These are phyloP conservation scores for Colletotrichum echinochloae DNA, from an alignment of 2,329 filamentous ascomycete genomes.

Conservation along the genomic window DNA sequence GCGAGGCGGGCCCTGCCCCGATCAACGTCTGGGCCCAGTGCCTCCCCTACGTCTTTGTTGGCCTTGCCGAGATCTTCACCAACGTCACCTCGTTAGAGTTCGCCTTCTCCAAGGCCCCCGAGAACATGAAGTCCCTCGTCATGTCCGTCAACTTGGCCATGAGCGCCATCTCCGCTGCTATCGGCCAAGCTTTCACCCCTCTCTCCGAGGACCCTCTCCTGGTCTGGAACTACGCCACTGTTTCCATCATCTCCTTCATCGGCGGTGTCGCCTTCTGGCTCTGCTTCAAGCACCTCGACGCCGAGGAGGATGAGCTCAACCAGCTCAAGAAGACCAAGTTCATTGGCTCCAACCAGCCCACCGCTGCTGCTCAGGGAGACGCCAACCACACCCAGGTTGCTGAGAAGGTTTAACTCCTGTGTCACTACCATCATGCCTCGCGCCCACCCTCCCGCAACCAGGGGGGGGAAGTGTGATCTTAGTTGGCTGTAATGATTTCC, in stretches of 20 bases:
- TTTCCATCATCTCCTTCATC: conserved; percentile 71
- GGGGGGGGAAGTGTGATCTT: neutral
- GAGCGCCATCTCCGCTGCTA: conserved; percentile 75
- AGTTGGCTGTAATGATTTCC: conserved; percentile 39
- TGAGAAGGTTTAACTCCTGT: conserved; percentile 31
- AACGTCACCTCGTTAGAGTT: conserved; percentile 76
- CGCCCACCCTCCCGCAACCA: neutral
- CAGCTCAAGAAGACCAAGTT: conserved; percentile 63
- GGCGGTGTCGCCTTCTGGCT: conserved; percentile 77
- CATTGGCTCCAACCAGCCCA: conserved; percentile 55
- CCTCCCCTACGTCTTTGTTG: conserved; percentile 63
- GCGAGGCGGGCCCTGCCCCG: conserved; percentile 61
- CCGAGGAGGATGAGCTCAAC: conserved; percentile 77
- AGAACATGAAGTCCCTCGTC: conserved; percentile 85
- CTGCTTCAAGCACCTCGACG: conserved; percentile 73
- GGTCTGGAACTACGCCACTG: conserved; percentile 77
- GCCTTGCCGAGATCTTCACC: conserved; percentile 65
- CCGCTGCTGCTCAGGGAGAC: conserved; percentile 35
- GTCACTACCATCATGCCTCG: neutral
- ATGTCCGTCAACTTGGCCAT: conserved; percentile 77
- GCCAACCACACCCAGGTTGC: neutral
- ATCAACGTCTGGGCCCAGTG: conserved; percentile 75
- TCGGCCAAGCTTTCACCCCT: conserved; percentile 76
- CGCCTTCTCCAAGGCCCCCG: conserved; percentile 81
- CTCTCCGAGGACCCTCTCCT: conserved; percentile 73